Percentiles rank a stretch among this genome's conserved stretches.
Conservation (phyloP, 805 yeast species). For the Monosporozyma solicola region DNA sequence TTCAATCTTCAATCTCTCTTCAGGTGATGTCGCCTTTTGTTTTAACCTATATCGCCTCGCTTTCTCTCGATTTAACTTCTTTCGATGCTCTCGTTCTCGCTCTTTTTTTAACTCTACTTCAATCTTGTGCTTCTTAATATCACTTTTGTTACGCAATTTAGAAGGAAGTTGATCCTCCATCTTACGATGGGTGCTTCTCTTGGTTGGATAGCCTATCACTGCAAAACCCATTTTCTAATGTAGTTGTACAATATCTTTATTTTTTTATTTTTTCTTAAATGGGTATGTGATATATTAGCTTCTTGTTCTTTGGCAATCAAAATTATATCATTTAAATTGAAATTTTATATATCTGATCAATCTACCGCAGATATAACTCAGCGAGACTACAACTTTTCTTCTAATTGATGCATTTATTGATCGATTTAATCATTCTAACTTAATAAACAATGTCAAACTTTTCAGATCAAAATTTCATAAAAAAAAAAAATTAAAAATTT, state of each 20-base stretch:
- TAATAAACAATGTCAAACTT: not conserved
- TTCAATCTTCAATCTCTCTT: not conserved
- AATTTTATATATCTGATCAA: not conserved
- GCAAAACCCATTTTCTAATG: conserved; percentile 14
- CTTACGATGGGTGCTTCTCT: not conserved
- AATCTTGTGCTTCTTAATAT: not conserved
- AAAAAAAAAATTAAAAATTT: no score
- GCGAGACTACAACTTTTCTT: not conserved
- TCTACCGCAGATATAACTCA: not conserved
- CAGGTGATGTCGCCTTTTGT: not conserved
- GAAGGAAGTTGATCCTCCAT: not conserved
- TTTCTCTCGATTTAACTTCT: not conserved
- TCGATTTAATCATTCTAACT: not conserved
- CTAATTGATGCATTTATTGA: not conserved
- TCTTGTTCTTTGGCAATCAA: not conserved
- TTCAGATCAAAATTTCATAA: not conserved
- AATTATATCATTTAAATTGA: not conserved
- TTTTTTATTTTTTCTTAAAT: not conserved
- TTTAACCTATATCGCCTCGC: not conserved
- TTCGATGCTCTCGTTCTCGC: not conserved
- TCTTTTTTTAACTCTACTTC: not conserved
- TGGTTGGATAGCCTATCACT: conserved; percentile 14
- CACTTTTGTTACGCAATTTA: not conserved
- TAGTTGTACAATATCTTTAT: no score
- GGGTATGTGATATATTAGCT: not conserved